Conservation (phyloP, 2,329 filamentous ascomycete genomes). For the Macroventuria anomochaeta region DNA sequence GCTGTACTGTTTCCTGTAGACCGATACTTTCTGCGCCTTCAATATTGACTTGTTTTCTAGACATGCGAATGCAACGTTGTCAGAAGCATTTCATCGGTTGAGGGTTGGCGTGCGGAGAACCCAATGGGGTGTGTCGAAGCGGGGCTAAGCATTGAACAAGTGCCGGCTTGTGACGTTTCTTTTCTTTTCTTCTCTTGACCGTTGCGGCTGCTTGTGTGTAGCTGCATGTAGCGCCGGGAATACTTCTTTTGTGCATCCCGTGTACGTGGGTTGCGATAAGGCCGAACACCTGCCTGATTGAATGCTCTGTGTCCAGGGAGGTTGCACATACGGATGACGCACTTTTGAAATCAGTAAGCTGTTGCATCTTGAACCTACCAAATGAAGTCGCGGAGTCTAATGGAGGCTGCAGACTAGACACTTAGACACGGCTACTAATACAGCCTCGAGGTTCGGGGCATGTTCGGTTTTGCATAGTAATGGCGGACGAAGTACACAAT, state of each 20-base stretch:
- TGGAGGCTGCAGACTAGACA: background rate
- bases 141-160: constrained; percentile 24
- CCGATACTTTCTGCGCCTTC: background rate
- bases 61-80: background rate
- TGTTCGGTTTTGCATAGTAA: background rate
- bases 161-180: constrained; percentile 17
- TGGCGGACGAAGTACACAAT: background rate
- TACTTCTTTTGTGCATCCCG: constrained; percentile 1
- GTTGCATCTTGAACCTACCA: background rate
- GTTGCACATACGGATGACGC: background rate
- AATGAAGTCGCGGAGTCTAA: background rate
- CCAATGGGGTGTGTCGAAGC: constrained; percentile 17
- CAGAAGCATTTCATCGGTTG: constrained; percentile 8
- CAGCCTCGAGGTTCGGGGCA: background rate
- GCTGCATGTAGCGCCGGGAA: constrained; percentile 4
- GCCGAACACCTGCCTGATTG: background rate
- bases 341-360: background rate
- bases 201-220: constrained; percentile 4
- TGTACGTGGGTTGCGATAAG: background rate
- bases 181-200: constrained; percentile 7
- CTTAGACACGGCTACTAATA: background rate
- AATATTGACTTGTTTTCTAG: background rate
- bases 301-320: background rate
- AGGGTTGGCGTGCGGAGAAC: constrained; percentile 6
- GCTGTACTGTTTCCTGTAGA: background rate